Evolutionary conservation across 2,329 filamentous ascomycete genomes (phyloP), one percentile per base, ranked within the genome.

Genomic region (Aspergillus ochraceoroseus): DNA sequence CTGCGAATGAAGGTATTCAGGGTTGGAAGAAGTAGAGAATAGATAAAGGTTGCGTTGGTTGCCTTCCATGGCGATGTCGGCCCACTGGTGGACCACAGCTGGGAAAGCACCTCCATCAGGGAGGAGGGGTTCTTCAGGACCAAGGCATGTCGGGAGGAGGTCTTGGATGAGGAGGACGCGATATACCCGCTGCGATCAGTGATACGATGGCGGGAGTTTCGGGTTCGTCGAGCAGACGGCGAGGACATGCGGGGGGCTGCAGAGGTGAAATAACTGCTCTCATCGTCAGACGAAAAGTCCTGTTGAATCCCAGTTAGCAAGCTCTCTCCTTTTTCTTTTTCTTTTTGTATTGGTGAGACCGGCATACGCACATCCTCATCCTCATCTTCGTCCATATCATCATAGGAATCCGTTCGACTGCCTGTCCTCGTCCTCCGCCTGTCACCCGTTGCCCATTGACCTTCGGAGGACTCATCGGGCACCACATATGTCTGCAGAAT

Each of bases 51-150:
- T 9, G 85, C 80, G 61, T 96, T 96, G 25, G 88, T 87, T 6
- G 83, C 77, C 63, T 95, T 95, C 89, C 90, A 98, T 4, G 95
- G 82, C 3, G 92, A 92, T 75, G 88, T 89, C 0, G 83, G 83
- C 23, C 88, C 87, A 61, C 94, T 90, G 53, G 85, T 90, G 32
- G 83, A 76, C 86, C 92, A 96, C 13, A 96, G 70, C 60, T 94
- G 85, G 5, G 82, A 82, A 45, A 98, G 78, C 2, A 92, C 87
- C 51, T 95, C 87, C 54, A 89, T 77, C 42, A 96, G 73, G 1
- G 89, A 90, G 59, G 90, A 85, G 7, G 85, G 73, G 44, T 82
- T 81, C 49, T 82, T 82, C 13, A 95, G 73, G 15, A 74, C 70
- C 14, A 95, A 74, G 42, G 81, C 80, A 60, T 89, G 76, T 44